These are phyloP conservation scores for Leonotis leonurus DNA, from an alignment of 257 asterid genomes.

Conservation along the genomic window DNA sequence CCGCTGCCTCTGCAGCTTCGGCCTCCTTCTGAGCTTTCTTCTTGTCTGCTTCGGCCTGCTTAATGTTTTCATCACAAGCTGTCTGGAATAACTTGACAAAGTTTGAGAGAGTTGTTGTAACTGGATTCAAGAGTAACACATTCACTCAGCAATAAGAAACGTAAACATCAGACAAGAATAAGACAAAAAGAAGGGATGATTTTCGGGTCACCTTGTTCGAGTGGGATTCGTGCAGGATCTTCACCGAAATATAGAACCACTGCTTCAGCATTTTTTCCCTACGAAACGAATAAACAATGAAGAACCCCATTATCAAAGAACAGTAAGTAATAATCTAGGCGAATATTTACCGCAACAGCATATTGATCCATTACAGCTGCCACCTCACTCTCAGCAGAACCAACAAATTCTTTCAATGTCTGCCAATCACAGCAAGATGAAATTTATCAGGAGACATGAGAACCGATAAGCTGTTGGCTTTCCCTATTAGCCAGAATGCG, in stretches of 20 bases:
- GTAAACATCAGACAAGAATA: not conserved
- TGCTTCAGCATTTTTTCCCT: constrained; percentile 91
- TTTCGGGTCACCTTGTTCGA: constrained; percentile 68
- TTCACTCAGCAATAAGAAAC: constrained; percentile 25
- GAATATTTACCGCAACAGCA: constrained; percentile 58
- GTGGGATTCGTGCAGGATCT: constrained; percentile 84
- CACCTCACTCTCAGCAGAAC: constrained; percentile 72
- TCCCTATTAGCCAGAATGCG: not conserved
- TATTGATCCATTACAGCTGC: constrained; percentile 49
- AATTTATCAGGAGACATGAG: not conserved
- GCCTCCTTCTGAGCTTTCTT: constrained; percentile 89
- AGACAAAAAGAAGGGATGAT: not conserved
- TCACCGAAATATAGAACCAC: constrained; percentile 80
- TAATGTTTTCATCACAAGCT: constrained; percentile 87
- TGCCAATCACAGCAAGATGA: constrained; percentile 20
- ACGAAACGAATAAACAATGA: constrained; percentile 16
- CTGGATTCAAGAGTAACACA: constrained; percentile 48
- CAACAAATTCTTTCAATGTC: constrained; percentile 65
- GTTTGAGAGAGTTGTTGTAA: constrained; percentile 81
- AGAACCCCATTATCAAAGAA: not conserved
- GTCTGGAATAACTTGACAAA: constrained; percentile 82
- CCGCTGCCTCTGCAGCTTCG: constrained; percentile 49
- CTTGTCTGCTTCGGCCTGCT: constrained; percentile 82
- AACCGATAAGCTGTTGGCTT: not conserved
- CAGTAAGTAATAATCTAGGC: not conserved